Evolutionary conservation across 169 alveolate genomes (phyloP), one percentile per base, ranked within the genome.

Genomic region (Perkinsus chesapeaki): DNA sequence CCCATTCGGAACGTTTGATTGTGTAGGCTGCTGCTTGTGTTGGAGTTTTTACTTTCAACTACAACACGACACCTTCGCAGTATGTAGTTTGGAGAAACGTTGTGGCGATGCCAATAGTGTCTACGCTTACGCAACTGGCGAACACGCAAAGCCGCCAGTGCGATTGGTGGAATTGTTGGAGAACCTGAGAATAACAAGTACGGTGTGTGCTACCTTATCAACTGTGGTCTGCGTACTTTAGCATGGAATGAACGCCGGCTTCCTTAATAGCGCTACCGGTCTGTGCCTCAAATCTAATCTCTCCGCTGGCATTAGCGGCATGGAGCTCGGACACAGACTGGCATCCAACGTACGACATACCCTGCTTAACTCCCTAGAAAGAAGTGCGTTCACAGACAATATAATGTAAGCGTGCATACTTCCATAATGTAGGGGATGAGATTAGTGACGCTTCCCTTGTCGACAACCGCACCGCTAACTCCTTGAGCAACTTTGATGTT

Each of bases 381-480:
- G n/a, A n/a, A n/a, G n/a, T n/a, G n/a, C n/a, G n/a, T n/a, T n/a
- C n/a, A 60, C 3, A 60, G 3, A 16, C 3, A 60, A 34, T 1
- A 60, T 60, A 23, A 60, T 7, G 37, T 9, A 60, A 23, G 31
- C 82, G 82, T 93, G 92, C 94, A 91, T 43, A 96, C 97, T 91
- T 97, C 97, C 39, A 96, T 95, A 39, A 97, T 93, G 92, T 96
- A 96, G 10, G 98, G 98, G 92, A 97, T 96, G 92, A 96, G 96
- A 92, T 95, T 96, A 92, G 94, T 95, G 82, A 97, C 96, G 43
- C 96, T 94, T 48, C 99, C 99, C 92, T 97, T 97, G 95, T 97
- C 99, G 36, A 96, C 97, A 48, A 97, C 96, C 60, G 97, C 94
- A 31, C 98, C 99, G 34, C 98, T 95, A 39, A 97, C 98, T 0